Evolutionary conservation across 2,329 filamentous ascomycete species (phyloP).

Genomic region (Myriosclerotinia scirpicola): DNA sequence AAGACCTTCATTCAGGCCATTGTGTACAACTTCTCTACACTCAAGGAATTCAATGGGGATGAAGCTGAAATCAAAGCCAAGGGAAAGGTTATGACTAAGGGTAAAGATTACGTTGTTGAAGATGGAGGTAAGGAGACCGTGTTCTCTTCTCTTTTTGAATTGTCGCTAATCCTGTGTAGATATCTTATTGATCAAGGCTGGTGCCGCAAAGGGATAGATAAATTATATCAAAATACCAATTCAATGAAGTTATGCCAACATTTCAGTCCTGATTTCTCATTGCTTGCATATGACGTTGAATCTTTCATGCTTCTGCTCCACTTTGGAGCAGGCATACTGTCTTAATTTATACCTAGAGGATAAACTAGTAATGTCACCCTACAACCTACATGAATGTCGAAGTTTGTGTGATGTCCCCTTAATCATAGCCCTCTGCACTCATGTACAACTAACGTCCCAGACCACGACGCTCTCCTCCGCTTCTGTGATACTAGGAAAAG

Average conservation of each 20-base stretch:
- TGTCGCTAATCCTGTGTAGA: conserved; percentile 23
- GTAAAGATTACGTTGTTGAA: conserved; percentile 91
- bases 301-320: not conserved
- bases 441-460: not conserved
- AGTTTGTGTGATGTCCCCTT: not conserved
- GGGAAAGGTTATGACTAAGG: conserved; percentile 97
- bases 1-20: conserved; percentile 99
- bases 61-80: conserved; percentile 87
- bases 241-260: conserved; percentile 10
- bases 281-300: not conserved
- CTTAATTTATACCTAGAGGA: no score
- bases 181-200: conserved; percentile 39
- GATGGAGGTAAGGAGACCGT: conserved; percentile 57
- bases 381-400: not conserved
- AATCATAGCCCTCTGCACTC: not conserved
- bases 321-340: not conserved
- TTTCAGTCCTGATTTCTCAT: not conserved
- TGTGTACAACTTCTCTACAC: conserved; percentile 81
- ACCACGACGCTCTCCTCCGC: not conserved
- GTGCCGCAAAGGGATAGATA: conserved; percentile 39
- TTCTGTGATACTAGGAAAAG: no score
- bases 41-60: conserved; percentile 79
- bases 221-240: conserved; percentile 26
- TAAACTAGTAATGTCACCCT: not conserved
- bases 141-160: conserved; percentile 42